Base-by-base conservation (phyloP, 345 rosid genomes). In the Psidium guajava region DNA sequence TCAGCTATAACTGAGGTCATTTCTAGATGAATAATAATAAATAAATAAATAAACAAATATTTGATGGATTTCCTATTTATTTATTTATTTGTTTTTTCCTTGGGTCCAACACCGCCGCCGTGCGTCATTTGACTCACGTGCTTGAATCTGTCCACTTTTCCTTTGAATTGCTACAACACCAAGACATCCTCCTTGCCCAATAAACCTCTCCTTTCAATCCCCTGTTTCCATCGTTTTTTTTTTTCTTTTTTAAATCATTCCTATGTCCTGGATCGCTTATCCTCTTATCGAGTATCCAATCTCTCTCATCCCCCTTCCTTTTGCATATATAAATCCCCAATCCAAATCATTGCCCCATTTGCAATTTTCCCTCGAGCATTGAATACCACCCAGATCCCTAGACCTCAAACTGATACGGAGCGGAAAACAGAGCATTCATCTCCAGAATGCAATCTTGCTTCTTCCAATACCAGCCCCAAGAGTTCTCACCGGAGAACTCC, bases 401-500 rank as follows among this genome's bases (percentile, higher is more conserved):
- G 11, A 69, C 42, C 47, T 36, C 47, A 9, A 9, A 9, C 80
- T 8, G 11, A 36, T 32, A 36, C 77, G 36, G 77, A 69, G 77
- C 77, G 3, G 3, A 32, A 61, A 64, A 32, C 77, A 64, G 77
- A 64, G 77, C 47, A 69, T 5, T 24, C 2, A 9, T 61, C 74
- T 28, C 47, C 77, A 1, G 20, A 18, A 69, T 69, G 77, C 77
- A 69, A 69, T 32, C 77, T 69, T 69, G 24, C 21, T 47, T 86
- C 85, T 86, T 88, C 61, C 80, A 82, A 18, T 77, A 81, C 87
- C 87, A 82, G 24, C 82, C 82, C 73, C 58, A 85, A 1, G 86
- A 88, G n/a, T 84, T 88, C 88, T 89, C 92, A 36, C 88, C 88
- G 18, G 88, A 86, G 53, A 88, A 83, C 86, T 69, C 77, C 47